Evolutionary conservation across 1,139 yeast species (phyloP).

Genomic region (Taiozyma sp.): DNA sequence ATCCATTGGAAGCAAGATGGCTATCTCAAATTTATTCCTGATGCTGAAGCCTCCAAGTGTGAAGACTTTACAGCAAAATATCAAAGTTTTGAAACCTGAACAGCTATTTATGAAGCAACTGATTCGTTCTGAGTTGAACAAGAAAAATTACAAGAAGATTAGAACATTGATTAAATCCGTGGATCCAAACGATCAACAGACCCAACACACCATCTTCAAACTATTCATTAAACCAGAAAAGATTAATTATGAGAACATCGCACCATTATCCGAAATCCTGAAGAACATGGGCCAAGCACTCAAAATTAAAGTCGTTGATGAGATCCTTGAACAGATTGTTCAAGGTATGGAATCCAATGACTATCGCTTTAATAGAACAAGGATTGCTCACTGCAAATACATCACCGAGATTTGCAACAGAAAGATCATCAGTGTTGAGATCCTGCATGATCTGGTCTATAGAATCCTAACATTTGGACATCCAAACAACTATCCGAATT

Average conservation of each 20-base stretch:
- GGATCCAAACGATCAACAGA: slow-evolving; percentile 41
- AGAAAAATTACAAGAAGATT: slow-evolving; percentile 32
- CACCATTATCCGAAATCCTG: slow-evolving; percentile 45
- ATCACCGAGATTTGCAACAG: slow-evolving; percentile 52
- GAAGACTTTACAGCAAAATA: slow-evolving; percentile 24
- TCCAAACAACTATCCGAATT: slow-evolving; percentile 54
- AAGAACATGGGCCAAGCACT: slow-evolving; percentile 32
- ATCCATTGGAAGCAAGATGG: slow-evolving; percentile 50
- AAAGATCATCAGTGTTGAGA: slow-evolving; percentile 41
- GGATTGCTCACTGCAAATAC: slow-evolving; percentile 59
- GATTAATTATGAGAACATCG: slow-evolving; percentile 51
- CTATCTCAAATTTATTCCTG: slow-evolving; percentile 54
- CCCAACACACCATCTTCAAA: slow-evolving; percentile 37
- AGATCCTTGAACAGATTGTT: slow-evolving; percentile 55
- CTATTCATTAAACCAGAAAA: slow-evolving; percentile 59
- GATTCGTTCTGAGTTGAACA: slow-evolving; percentile 46
- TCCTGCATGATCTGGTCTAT: slow-evolving; percentile 51
- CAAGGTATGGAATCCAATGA: slow-evolving; percentile 65
- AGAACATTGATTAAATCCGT: slow-evolving; percentile 38
- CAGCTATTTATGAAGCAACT: slow-evolving; percentile 47
- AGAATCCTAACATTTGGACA: slow-evolving; percentile 65
- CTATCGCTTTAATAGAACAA: slow-evolving; percentile 50
- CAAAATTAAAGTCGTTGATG: slow-evolving; percentile 51
- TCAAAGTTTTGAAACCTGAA: slow-evolving; percentile 30
- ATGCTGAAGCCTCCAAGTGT: slow-evolving; percentile 56